These are phyloP conservation scores for Salvia rosmarinus DNA, from an alignment of 257 asterid genomes.

Conservation along the genomic window DNA sequence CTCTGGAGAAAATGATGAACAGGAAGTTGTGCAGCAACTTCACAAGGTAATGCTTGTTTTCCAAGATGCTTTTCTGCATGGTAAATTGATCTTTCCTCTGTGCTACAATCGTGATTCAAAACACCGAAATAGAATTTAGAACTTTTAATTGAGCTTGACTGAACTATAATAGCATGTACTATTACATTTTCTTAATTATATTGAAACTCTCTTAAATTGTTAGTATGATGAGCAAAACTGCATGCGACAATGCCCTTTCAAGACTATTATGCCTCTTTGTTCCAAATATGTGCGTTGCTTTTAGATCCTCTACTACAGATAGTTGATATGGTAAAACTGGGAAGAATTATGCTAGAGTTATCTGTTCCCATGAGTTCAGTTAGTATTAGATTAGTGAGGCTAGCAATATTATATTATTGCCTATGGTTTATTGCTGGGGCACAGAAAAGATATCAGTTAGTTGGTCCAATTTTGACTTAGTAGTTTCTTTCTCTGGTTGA, in stretches of 20 bases:
- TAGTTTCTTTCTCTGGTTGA: constrained; percentile 18
- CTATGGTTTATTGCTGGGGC: constrained; percentile 4
- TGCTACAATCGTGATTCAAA: not conserved
- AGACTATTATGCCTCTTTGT: not conserved
- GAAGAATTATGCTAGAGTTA: not conserved
- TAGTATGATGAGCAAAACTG: not conserved
- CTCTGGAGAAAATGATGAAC: constrained; percentile 98
- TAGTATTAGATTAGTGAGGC: constrained; percentile 13
- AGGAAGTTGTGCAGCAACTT: constrained; percentile 99
- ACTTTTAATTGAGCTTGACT: constrained; percentile 1
- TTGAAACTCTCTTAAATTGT: not conserved
- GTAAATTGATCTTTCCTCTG: not conserved
- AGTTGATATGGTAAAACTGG: not conserved
- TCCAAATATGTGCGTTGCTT: not conserved
- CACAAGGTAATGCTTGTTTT: constrained; percentile 71
- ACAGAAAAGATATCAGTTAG: not conserved
- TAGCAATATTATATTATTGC: not conserved
- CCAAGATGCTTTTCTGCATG: not conserved
- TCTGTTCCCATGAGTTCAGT: constrained; percentile 5
- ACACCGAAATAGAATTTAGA: not conserved
- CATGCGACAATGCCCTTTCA: not conserved
- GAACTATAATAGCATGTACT: not conserved
- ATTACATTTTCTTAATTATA: constrained; percentile 2
- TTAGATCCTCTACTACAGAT: not conserved
- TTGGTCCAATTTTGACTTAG: constrained; percentile 6